These are phyloP conservation scores for Hygrocybe coccinea DNA, from an alignment of 768 basidiomycete genomes.

Conservation along the genomic window DNA sequence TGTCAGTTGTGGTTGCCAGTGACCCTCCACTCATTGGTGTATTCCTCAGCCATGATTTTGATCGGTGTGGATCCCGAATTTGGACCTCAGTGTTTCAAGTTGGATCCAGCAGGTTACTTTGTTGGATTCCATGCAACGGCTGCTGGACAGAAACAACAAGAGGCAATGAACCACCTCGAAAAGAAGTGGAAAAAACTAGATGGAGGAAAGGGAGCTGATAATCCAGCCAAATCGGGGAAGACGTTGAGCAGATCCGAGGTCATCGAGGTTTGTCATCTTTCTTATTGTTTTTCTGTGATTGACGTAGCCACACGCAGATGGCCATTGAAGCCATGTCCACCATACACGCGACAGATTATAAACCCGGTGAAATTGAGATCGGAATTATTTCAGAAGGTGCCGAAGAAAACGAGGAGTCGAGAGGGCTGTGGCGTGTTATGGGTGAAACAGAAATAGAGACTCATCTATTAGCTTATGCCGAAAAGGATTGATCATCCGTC, in stretches of 20 bases:
- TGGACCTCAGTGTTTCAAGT: conserved; percentile 97
- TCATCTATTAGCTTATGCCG: conserved; percentile 79
- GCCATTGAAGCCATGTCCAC: conserved; percentile 93
- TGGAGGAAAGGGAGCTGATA: conserved; percentile 70
- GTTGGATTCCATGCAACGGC: conserved; percentile 97
- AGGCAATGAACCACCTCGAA: conserved; percentile 97
- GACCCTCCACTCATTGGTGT: neutral
- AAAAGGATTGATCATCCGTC: conserved; percentile 60
- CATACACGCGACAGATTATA: conserved; percentile 95
- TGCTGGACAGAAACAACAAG: conserved; percentile 95
- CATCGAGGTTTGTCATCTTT: conserved; percentile 65
- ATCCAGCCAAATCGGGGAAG: conserved; percentile 71
- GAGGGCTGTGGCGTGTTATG: conserved; percentile 78
- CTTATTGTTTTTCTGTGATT: neutral
- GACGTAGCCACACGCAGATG: too few relatives aligned
- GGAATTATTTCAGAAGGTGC: conserved; percentile 79
- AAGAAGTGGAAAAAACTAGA: conserved; percentile 98
- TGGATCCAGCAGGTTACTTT: conserved; percentile 98
- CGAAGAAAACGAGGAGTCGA: conserved; percentile 67
- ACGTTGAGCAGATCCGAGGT: conserved; percentile 70
- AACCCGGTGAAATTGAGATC: conserved; percentile 92
- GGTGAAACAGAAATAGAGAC: conserved; percentile 70
- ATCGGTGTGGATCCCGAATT: conserved; percentile 88
- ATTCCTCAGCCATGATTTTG: conserved; percentile 78
- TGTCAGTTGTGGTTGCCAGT: conserved; percentile 22